phyloP scores from a whole-genome alignment of 2,329 filamentous ascomycete genomes.

The Colletotrichum tropicale region DNA sequence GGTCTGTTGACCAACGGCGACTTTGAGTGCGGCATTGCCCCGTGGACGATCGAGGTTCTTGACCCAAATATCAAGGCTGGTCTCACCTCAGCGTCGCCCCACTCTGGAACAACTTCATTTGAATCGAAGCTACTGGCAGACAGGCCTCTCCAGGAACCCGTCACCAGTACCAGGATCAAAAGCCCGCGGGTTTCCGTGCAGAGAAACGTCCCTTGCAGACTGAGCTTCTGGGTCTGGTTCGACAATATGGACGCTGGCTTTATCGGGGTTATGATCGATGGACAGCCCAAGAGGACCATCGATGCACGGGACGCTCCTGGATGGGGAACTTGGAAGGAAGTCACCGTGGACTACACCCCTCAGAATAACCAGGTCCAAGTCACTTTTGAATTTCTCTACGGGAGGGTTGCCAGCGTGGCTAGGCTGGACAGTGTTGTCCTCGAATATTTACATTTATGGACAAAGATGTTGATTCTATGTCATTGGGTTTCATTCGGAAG shows the following conservation, averaged over 20 bases:
- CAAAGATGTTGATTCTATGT: not conserved
- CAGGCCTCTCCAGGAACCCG: not conserved
- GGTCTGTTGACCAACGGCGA: slow-evolving; percentile 4
- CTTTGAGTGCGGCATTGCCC: not conserved
- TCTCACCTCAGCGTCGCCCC: not conserved
- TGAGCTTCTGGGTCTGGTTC: not conserved
- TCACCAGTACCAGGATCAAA: not conserved
- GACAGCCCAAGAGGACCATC: not conserved
- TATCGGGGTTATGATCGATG: not conserved
- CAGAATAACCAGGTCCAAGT: not conserved
- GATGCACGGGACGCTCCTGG: not conserved
- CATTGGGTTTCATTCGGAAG: not conserved
- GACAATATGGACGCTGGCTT: not conserved
- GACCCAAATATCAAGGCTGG: slow-evolving; percentile 5
- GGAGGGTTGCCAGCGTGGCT: not conserved
- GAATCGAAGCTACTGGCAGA: not conserved
- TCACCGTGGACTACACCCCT: not conserved
- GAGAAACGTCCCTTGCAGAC: not conserved
- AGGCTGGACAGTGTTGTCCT: not conserved
- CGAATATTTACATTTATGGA: not conserved
- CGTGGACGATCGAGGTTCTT: slow-evolving; percentile 23
- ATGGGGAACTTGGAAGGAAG: slow-evolving; percentile 1
- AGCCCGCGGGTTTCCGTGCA: not conserved
- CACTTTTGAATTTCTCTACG: not conserved
- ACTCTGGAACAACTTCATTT: not conserved